Evolutionary conservation across 2,329 filamentous ascomycete genomes (phyloP).

Genomic region (Aspergillus tamarii): DNA sequence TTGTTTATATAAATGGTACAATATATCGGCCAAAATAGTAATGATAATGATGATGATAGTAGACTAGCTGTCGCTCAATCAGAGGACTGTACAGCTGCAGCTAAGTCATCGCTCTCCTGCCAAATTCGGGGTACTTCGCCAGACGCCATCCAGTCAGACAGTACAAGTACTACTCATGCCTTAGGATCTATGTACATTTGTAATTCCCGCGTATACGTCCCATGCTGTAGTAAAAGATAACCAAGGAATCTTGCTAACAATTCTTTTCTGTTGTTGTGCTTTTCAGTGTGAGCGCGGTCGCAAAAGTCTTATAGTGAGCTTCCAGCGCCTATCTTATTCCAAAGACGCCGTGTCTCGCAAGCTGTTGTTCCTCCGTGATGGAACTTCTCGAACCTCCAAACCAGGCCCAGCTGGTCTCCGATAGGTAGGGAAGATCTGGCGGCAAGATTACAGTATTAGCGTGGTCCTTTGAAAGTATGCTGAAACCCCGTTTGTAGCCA

Average conservation of each 20-base stretch:
- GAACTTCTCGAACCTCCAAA: constrained; percentile 75
- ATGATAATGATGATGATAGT: neutral
- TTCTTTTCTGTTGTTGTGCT: neutral
- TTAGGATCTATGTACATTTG: constrained; percentile 39
- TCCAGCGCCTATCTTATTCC: constrained; percentile 56
- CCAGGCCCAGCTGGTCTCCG: constrained; percentile 77
- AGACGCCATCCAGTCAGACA: constrained; percentile 32
- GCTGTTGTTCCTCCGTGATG: constrained; percentile 57
- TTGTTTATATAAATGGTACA: neutral
- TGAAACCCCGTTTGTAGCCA: neutral
- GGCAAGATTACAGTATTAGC: neutral
- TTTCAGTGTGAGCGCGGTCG: neutral
- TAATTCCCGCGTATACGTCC: constrained; percentile 22
- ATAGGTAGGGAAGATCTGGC: constrained; percentile 61
- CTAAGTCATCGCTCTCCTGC: neutral
- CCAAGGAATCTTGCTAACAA: neutral
- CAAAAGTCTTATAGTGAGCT: neutral
- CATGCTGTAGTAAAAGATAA: constrained; percentile 15
- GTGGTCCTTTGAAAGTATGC: neutral
- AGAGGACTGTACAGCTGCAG: neutral
- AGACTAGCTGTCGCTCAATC: neutral
- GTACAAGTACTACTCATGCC: constrained; percentile 23
- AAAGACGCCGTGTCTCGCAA: constrained; percentile 69
- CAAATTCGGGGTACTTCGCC: constrained; percentile 26
- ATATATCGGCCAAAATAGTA: neutral